Base-by-base conservation (phyloP, 2,329 filamentous ascomycete species). In the Mycogone perniciosa region DNA sequence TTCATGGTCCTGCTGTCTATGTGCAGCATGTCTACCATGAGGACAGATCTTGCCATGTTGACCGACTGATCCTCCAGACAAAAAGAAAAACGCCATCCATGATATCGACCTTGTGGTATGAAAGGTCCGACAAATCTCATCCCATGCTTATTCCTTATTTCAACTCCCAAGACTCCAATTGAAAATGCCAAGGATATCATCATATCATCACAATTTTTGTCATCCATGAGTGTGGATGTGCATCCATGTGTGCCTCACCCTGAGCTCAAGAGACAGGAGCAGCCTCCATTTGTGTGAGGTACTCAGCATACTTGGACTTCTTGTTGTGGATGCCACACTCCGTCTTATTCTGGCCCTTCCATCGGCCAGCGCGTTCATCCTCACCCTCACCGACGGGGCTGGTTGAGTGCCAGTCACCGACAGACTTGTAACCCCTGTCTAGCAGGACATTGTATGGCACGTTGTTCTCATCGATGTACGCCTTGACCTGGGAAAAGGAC, bases 261-360 rank as follows among this genome's bases (percentile, higher is more conserved):
- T 20, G 8, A 27, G 31, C 33, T 59, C 43, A 62, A 45, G 51
- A 57, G 34, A 65, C 59, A 46, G 65, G 60, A 44, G 60, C 59
- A n/a, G 8, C 29, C 38, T 89, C 85, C 69, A 87, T 81, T 54
- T 89, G 83, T 62, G 79, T 77, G 50, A 95, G 72, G 71, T 86
- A 96, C 71, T 91, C 84, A 8, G 90, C 88, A 64, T 97, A 99
- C 60, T 90, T 85, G 52, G 89, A 95, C 69, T 91, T 86, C 72
- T 93, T 95, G 78, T 97, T 97, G 81, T 99, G 93, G 65, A 99
- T 97, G 44, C 93, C 93, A 69, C 93, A 99, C 76, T 99, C 93
- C 11, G 90, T 95, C 85, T 99, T 99, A 63, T 79, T 75, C 70
- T 90, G 87, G 55, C 93, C 93, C 80, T 96, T 96, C 93, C 93